Evolutionary conservation across 208 protist genomes (phyloP).

Genomic region (Sergeia podlipaevii): DNA sequence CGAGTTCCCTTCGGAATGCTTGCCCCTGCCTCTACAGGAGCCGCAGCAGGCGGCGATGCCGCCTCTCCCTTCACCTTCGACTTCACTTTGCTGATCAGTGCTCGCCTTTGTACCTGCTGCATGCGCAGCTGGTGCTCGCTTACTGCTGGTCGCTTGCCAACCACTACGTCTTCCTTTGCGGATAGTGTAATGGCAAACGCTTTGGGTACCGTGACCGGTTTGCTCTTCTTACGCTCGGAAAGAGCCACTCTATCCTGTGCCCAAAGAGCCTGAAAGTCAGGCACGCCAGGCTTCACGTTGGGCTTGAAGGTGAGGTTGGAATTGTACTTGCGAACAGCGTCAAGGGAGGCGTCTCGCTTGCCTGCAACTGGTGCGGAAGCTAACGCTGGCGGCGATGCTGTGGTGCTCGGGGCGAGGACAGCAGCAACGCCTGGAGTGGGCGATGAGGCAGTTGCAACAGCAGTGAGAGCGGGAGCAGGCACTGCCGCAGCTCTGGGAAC

Average conservation of each 20-base stretch:
- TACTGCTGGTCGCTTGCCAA: constrained; percentile 11
- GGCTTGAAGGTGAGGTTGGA: constrained; percentile 74
- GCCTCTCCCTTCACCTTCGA: background rate
- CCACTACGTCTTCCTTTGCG: constrained; percentile 20
- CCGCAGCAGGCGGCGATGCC: background rate
- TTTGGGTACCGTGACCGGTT: constrained; percentile 28
- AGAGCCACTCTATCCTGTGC: constrained; percentile 41
- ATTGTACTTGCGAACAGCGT: constrained; percentile 24
- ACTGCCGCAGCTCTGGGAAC: too few species aligned
- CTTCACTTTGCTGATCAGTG: constrained; percentile 3
- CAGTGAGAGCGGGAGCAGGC: background rate
- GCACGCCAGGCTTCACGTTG: constrained; percentile 64
- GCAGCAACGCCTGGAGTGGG: background rate
- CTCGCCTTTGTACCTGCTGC: background rate
- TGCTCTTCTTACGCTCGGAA: constrained; percentile 37
- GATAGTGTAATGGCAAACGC: constrained; percentile 57
- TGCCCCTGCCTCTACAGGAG: background rate
- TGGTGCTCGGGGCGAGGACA: background rate
- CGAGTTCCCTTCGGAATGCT: constrained; percentile 56
- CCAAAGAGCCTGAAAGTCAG: constrained; percentile 74
- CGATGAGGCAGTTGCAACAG: background rate
- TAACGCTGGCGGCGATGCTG: background rate
- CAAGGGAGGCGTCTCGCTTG: too few species aligned
- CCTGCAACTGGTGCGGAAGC: constrained; percentile 2
- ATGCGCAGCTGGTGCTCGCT: background rate